Percentiles rank a stretch among this genome's conserved stretches.
Evolutionary conservation across 2,329 filamentous ascomycete genomes (phyloP).

Genomic region (Verticillium albo-atrum): DNA sequence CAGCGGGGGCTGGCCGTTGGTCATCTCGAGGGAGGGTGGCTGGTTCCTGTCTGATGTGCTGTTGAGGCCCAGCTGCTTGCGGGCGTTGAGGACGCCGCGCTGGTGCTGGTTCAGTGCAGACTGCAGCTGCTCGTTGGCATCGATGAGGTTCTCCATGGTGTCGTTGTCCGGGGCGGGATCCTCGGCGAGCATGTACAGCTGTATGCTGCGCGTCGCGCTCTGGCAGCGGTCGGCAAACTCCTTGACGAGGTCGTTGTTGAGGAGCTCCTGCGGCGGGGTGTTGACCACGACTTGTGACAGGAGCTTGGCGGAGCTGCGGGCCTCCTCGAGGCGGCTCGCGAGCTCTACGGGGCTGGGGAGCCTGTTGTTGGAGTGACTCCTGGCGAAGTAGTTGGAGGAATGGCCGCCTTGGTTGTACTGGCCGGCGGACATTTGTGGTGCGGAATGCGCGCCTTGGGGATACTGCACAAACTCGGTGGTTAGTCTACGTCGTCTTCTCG

Average conservation of each 20-base stretch:
- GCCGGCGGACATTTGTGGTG: neutral
- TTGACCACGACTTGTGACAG: slow-evolving; percentile 89
- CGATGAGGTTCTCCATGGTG: slow-evolving; percentile 88
- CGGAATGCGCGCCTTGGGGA: neutral
- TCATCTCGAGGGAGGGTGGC: slow-evolving; percentile 15
- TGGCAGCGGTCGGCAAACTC: slow-evolving; percentile 89
- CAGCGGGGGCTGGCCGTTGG: slow-evolving; percentile 19
- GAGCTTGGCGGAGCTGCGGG: slow-evolving; percentile 82
- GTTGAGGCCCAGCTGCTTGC: slow-evolving; percentile 47
- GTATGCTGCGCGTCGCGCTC: slow-evolving; percentile 74
- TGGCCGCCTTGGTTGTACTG: slow-evolving; percentile 22
- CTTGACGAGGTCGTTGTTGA: slow-evolving; percentile 80
- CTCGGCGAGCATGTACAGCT: slow-evolving; percentile 77
- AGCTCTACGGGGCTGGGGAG: slow-evolving; percentile 73
- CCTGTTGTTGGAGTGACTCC: slow-evolving; percentile 40
- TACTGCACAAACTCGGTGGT: neutral
- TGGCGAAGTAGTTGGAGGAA: slow-evolving; percentile 55
- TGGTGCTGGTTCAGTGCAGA: slow-evolving; percentile 81
- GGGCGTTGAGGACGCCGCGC: slow-evolving; percentile 64
- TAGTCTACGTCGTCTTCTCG: neutral
- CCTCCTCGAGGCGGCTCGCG: slow-evolving; percentile 80
- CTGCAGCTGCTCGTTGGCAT: slow-evolving; percentile 88
- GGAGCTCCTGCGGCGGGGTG: slow-evolving; percentile 70
- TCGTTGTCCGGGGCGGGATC: slow-evolving; percentile 84
- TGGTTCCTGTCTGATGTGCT: slow-evolving; percentile 15